These are phyloP conservation scores for Solanum chacoense DNA, from an alignment of 305 asterid genomes.

Conservation along the genomic window DNA sequence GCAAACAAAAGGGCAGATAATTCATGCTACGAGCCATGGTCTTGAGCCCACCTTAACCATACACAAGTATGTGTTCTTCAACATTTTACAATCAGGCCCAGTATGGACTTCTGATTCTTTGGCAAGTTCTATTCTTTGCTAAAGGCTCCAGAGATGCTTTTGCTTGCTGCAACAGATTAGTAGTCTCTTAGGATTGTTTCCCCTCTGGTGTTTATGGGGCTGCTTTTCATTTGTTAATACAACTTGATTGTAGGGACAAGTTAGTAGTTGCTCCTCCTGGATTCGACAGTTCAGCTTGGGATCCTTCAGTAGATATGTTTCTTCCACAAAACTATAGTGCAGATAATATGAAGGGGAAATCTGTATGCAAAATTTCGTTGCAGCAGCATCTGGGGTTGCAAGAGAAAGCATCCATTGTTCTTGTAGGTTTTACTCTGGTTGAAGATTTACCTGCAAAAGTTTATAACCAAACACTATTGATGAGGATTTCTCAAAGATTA, in stretches of 20 bases:
- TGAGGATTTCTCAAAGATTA: not conserved
- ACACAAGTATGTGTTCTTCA: slow-evolving; percentile 44
- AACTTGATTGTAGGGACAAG: slow-evolving; percentile 47
- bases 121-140: not conserved
- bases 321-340: slow-evolving; percentile 49
- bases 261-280: slow-evolving; percentile 61
- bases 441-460: not conserved
- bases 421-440: slow-evolving; percentile 33
- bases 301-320: slow-evolving; percentile 52
- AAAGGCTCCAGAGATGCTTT: not conserved
- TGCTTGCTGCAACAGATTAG: not conserved
- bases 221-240: not conserved
- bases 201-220: not conserved
- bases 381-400: slow-evolving; percentile 44
- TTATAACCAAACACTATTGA: not conserved
- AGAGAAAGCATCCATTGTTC: slow-evolving; percentile 31
- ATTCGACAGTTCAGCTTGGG: slow-evolving; percentile 57
- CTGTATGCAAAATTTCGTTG: slow-evolving; percentile 46
- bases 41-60: slow-evolving; percentile 48
- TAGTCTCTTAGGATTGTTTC: not conserved
- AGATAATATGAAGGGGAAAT: slow-evolving; percentile 58
- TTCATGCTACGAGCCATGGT: slow-evolving; percentile 41
- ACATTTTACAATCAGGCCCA: not conserved
- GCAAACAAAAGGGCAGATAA: slow-evolving; percentile 36
- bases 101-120: not conserved